phyloP scores from a whole-genome alignment of 371 early-diverging fungal species.

The Mucor mucedo region DNA sequence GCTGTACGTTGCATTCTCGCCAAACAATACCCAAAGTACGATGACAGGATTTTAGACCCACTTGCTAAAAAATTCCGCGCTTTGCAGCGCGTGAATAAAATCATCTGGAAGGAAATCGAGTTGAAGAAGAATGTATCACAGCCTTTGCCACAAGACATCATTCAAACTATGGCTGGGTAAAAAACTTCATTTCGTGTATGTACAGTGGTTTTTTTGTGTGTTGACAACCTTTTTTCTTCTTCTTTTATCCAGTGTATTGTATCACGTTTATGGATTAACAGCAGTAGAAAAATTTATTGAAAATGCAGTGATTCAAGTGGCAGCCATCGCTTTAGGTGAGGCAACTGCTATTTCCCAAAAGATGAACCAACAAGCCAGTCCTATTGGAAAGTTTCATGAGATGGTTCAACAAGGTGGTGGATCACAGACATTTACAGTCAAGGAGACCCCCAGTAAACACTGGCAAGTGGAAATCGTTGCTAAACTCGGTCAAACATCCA shows the following conservation, averaged over 20 bases:
- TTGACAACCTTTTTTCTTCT: too few relatives aligned
- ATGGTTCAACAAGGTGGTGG: neutral
- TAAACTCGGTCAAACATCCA: neutral
- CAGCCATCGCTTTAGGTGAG: neutral
- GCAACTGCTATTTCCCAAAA: neutral
- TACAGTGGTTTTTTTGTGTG: neutral
- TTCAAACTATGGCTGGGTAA: slow-evolving; percentile 14
- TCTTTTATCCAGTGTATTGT: neutral
- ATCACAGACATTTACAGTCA: neutral
- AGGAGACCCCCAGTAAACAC: neutral
- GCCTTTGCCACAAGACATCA: neutral
- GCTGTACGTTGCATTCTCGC: slow-evolving; percentile 11
- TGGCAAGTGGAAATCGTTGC: neutral
- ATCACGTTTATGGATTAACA: neutral
- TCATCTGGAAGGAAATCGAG: neutral
- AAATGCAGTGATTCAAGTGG: neutral
- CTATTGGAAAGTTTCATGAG: neutral
- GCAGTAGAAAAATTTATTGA: slow-evolving; percentile 10
- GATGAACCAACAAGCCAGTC: neutral
- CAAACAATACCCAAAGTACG: neutral
- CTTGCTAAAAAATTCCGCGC: neutral
- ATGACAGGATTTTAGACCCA: slow-evolving; percentile 3
- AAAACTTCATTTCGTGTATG: neutral
- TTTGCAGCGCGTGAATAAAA: neutral
- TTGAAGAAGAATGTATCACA: neutral